A percentile compares a stretch with the other conserved stretches of the same genome.
phyloP scores from a whole-genome alignment of 1,284 basidiomycete genomes.

The Vanrija pseudolonga region DNA sequence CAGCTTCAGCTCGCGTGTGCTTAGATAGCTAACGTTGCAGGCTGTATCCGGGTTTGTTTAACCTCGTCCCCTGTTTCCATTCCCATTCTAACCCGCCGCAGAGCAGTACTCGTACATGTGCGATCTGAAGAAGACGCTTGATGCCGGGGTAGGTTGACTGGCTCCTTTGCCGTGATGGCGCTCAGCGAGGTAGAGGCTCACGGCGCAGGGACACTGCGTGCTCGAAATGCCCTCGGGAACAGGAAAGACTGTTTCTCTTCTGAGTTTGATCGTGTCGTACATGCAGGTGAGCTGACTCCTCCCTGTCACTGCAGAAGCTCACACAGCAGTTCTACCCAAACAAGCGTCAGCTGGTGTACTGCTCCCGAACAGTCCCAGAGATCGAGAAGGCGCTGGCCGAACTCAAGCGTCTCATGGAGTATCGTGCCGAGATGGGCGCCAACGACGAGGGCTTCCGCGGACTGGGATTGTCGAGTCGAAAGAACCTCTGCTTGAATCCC shows the following conservation, averaged over 20 bases:
- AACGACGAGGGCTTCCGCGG: constrained; percentile 84
- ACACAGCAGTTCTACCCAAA: constrained; percentile 77
- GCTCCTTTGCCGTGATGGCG: constrained; percentile 13
- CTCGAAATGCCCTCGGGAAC: constrained; percentile 99
- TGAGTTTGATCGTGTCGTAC: constrained; percentile 96
- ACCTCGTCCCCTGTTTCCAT: constrained; percentile 5
- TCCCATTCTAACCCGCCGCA: constrained; percentile 36
- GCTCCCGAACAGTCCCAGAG: constrained; percentile 99
- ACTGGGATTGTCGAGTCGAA: constrained; percentile 88
- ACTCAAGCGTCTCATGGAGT: constrained; percentile 89
- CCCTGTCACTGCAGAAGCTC: not conserved
- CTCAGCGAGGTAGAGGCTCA: not conserved
- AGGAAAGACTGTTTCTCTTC: constrained; percentile 94
- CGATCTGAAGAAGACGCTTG: constrained; percentile 92
- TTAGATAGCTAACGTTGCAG: constrained; percentile 18
- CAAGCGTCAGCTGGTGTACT: constrained; percentile 93
- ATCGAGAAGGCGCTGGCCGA: constrained; percentile 98
- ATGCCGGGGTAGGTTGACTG: constrained; percentile 63
- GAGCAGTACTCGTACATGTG: constrained; percentile 99
- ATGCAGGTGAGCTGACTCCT: constrained; percentile 66
- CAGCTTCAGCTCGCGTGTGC: constrained; percentile 8
- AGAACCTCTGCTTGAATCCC: constrained; percentile 95
- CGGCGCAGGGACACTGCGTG: constrained; percentile 85
- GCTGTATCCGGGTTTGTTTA: constrained; percentile 35
- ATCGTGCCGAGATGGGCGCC: constrained; percentile 70